These are phyloP conservation scores for Amaranthus palmeri DNA, from an alignment of 148 eudicot genomes.

Conservation along the genomic window DNA sequence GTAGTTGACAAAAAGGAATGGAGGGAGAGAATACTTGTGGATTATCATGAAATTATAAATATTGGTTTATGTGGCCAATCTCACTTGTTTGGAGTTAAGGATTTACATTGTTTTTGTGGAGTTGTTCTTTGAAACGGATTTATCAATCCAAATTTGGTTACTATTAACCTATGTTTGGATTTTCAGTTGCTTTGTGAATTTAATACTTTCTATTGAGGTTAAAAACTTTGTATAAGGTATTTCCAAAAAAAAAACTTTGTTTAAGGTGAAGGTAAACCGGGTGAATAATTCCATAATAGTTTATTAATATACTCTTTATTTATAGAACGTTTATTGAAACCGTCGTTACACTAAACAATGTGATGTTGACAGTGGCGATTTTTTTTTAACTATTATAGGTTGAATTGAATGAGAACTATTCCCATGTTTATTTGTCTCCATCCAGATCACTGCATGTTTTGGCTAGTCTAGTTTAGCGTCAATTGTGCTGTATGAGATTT, in stretches of 20 bases:
- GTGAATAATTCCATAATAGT: neutral
- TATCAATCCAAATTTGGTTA: neutral
- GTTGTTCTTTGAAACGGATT: no score
- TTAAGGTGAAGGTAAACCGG: neutral
- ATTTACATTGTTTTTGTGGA: no score
- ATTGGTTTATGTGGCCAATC: no score
- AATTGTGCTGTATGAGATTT: neutral
- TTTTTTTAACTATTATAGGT: neutral
- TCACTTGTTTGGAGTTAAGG: no score
- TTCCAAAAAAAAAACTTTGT: no score
- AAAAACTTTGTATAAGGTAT: neutral
- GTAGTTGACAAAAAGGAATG: no score
- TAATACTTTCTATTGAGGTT: neutral
- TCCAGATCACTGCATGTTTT: neutral
- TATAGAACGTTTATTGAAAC: no score
- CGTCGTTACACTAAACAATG: no score
- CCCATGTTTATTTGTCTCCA: neutral
- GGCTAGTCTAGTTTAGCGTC: neutral
- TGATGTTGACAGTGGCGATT: neutral
- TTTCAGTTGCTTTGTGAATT: neutral
- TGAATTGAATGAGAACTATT: neutral
- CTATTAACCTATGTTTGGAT: neutral
- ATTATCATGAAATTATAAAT: no score
- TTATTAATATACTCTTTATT: neutral
- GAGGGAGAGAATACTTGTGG: no score